Base-by-base conservation (phyloP, 192 early-diverging fungal species). In the Powellomyces hirtus region DNA sequence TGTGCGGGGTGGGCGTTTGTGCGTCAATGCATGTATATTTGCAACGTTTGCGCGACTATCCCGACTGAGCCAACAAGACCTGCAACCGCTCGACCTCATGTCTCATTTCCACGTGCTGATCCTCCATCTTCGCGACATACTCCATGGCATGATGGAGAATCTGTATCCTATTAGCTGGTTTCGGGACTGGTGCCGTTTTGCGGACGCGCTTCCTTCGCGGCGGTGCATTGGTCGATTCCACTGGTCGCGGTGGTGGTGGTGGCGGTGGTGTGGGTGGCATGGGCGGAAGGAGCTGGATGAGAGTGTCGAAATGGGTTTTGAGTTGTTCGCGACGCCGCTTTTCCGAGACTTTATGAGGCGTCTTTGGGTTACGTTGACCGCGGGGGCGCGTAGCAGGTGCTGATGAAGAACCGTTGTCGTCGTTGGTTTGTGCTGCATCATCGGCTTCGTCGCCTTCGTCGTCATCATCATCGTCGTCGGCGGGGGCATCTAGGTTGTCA, bases 241-340 rank as follows among this genome's bases (percentile, higher is more conserved):
- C 46, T 5, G 46, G 55, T 14, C 38, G 24, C 26, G 29, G 53
- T 29, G 29, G 53, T 34, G 53, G 31, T 31, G 53, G 18, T 13
- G 59, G 35, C 18, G 30, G 35, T 13, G 59, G 53, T 8, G 53
- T 16, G 33, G 18, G 16, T 29, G 53, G 53, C 18, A 34, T 22
- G 16, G 53, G 50, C 0, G 65, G 65, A 0, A 67, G 4, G 33
- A 67, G 52, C 11, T 14, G 3, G 22, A 36, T 24, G n/a, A 67
- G 52, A 4, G 56, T 35, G 53, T 67, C 65, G 42, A 67, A 67
- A 16, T 40, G 30, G 6, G 35, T 42, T 38, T 67, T 67, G 31
- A 67, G 33, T 0, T 58, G 65, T 4, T 67, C 65, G 26, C 65
- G 50, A n/a, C 65, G 65, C 22, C 65, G 50, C 29, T 67, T 55